Evolutionary conservation across 139 green algal genomes (phyloP), one percentile per base, ranked within the genome.

Genomic region (Chlorella sp.): DNA sequence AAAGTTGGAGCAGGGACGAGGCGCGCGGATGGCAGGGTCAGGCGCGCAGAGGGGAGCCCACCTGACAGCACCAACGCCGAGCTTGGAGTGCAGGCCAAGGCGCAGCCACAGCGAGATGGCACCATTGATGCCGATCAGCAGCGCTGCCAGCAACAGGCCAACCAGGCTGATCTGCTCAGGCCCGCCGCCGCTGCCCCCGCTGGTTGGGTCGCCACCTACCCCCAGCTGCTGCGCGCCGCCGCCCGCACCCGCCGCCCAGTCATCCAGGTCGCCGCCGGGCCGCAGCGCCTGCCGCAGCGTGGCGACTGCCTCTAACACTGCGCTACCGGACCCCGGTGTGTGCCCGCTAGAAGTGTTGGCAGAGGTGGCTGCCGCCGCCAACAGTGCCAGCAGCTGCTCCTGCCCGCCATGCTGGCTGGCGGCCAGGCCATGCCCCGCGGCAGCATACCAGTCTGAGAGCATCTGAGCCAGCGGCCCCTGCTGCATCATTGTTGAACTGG

Each of bases 21-120:
- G 41, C 33, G 53, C 31, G 8, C 27, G 27, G 17, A 8, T 36
- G 21, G 23, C 55, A 56, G n/a, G 19, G 29, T 17, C 60, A 48
- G 21, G 5, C 7, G 19, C 36, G 33, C 33, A 38, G 27, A 46
- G 40, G 19, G 53, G 19, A 23, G 33, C 79, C 33, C 77, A 83
- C 77, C 86, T 76, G 5, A 82, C 48, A 0, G 58, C 60, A 5
- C 74, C 79, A 8, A 88, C 66, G 0, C 45, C 76, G 21, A 90
- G 65, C 55, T 72, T 79, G 8, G 35, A 43, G 67, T 88, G 81
- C 63, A 88, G 67, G 25, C 70, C 73, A 41, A 91, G 76, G 62
- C 62, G 60, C 21, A 91, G 63, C 56, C 65, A 76, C 0, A 77
- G 9, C 7, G 86, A 91, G 35, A 89, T 38, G 51, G 74, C 35